Percentiles rank a stretch among this genome's conserved stretches.
Conservation (phyloP, 2,329 filamentous ascomycete genomes). For the Fusarium anthophilum region DNA sequence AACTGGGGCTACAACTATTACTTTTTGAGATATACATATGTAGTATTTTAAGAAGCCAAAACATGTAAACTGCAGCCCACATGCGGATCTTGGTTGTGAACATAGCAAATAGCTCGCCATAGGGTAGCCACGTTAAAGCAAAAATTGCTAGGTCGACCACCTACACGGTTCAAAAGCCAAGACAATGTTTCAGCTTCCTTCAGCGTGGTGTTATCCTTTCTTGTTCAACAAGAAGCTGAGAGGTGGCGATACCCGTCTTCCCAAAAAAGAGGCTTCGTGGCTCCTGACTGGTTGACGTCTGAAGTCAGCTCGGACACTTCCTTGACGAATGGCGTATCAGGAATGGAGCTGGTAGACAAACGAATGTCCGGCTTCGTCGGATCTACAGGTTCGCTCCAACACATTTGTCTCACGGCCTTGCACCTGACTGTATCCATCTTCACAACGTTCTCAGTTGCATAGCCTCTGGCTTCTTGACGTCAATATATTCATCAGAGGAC, state of each 20-base stretch:
- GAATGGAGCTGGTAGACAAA: background rate
- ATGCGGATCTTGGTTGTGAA: background rate
- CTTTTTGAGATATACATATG: background rate
- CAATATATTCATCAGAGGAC: slow-evolving; percentile 2
- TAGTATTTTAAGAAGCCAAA: background rate
- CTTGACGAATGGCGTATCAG: slow-evolving; percentile 31
- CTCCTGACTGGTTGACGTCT: slow-evolving; percentile 34
- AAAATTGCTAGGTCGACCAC: background rate
- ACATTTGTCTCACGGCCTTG: background rate
- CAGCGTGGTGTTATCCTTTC: slow-evolving; percentile 1
- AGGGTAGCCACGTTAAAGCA: background rate
- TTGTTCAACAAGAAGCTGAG: background rate
- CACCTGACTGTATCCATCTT: background rate
- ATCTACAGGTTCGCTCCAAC: slow-evolving; percentile 6
- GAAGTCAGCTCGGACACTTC: slow-evolving; percentile 14
- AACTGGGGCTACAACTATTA: background rate
- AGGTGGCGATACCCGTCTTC: slow-evolving; percentile 32
- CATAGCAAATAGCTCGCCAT: background rate
- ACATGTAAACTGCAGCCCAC: background rate
- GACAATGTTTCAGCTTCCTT: slow-evolving; percentile 29
- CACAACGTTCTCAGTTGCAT: background rate
- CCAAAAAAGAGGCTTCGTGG: slow-evolving; percentile 23
- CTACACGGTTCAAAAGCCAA: background rate
- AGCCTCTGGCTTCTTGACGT: slow-evolving; percentile 5
- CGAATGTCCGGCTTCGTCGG: slow-evolving; percentile 15